Percentiles rank a stretch among this genome's conserved stretches.
phyloP scores from a whole-genome alignment of 1,284 basidiomycete genomes.

The Sanghuangporus baumii region DNA sequence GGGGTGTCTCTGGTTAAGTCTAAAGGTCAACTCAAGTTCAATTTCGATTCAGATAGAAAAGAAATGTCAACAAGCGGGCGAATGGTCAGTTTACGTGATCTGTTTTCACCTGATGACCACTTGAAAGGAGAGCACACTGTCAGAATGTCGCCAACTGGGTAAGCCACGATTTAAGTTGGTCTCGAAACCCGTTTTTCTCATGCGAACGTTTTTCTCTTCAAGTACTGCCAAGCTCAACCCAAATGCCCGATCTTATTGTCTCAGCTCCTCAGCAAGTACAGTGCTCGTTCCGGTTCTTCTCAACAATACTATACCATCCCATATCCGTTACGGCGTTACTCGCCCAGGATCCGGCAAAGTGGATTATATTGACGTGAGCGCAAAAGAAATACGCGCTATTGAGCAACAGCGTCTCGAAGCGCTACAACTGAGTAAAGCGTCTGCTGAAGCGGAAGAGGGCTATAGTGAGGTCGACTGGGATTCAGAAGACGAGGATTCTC shows the following conservation, averaged over 20 bases:
- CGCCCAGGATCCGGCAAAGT: conserved; percentile 56
- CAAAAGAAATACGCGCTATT: conserved; percentile 63
- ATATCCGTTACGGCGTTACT: conserved; percentile 71
- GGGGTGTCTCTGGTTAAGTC: background rate
- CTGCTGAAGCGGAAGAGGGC: conserved; percentile 25
- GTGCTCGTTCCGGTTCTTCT: conserved; percentile 77
- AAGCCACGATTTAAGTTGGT: conserved; percentile 7
- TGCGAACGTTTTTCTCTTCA: background rate
- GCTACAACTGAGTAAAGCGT: conserved; percentile 41
- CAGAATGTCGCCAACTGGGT: conserved; percentile 78
- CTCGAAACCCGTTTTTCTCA: background rate
- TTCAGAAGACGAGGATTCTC: conserved; percentile 44
- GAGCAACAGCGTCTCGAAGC: conserved; percentile 51
- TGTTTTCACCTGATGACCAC: conserved; percentile 44
- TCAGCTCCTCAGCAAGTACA: conserved; percentile 48
- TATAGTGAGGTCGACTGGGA: conserved; percentile 21
- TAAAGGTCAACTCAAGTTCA: background rate
- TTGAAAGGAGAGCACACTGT: conserved; percentile 88
- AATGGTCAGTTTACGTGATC: conserved; percentile 37
- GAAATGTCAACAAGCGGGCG: conserved; percentile 42
- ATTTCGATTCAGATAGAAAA: conserved; percentile 9
- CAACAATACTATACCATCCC: conserved; percentile 83
- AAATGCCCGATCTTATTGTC: conserved; percentile 61
- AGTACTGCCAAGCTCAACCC: conserved; percentile 82
- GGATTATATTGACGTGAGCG: conserved; percentile 50